A percentile compares a stretch with the other conserved stretches of the same genome.
Conservation (phyloP, 2,329 filamentous ascomycete genomes). For the Botrytis fabae region DNA sequence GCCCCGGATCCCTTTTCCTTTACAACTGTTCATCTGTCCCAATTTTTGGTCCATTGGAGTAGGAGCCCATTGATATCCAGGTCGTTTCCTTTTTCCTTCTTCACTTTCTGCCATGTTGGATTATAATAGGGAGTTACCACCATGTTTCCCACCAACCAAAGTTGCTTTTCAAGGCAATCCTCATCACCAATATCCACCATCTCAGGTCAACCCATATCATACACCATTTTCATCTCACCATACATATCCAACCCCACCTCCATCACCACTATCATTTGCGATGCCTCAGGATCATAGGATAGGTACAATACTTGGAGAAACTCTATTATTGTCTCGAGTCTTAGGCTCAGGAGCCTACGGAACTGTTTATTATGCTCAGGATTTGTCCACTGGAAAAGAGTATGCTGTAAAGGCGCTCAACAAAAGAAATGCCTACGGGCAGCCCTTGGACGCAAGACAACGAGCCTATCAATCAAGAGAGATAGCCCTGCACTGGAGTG, state of each 20-base stretch:
- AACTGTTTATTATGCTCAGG: constrained; percentile 89
- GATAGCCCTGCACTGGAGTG: constrained; percentile 86
- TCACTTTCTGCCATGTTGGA: constrained; percentile 23
- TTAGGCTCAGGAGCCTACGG: constrained; percentile 94
- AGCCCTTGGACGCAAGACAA: constrained; percentile 78
- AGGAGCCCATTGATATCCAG: constrained; percentile 20
- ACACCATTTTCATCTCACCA: constrained; percentile 5
- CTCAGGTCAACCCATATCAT: constrained; percentile 1
- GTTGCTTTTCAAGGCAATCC: constrained; percentile 8
- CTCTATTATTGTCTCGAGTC: constrained; percentile 76
- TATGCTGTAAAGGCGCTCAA: constrained; percentile 98
- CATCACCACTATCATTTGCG: constrained; percentile 23
- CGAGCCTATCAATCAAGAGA: constrained; percentile 89
- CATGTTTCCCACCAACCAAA: constrained; percentile 13
- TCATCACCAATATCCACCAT: constrained; percentile 9
- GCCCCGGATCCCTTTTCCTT: constrained; percentile 17
- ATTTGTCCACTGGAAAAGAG: constrained; percentile 65
- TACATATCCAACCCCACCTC: constrained; percentile 12
- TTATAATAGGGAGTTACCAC: constrained; percentile 17
- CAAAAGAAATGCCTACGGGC: constrained; percentile 75
- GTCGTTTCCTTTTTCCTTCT: constrained; percentile 17
- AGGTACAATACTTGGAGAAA: constrained; percentile 70
- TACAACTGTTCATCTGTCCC: constrained; percentile 20
- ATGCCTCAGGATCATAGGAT: constrained; percentile 70
- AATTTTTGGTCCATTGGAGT: constrained; percentile 20